phyloP scores from a whole-genome alignment of 176 grass and related monocot genomes.

The Triticum urartu region DNA sequence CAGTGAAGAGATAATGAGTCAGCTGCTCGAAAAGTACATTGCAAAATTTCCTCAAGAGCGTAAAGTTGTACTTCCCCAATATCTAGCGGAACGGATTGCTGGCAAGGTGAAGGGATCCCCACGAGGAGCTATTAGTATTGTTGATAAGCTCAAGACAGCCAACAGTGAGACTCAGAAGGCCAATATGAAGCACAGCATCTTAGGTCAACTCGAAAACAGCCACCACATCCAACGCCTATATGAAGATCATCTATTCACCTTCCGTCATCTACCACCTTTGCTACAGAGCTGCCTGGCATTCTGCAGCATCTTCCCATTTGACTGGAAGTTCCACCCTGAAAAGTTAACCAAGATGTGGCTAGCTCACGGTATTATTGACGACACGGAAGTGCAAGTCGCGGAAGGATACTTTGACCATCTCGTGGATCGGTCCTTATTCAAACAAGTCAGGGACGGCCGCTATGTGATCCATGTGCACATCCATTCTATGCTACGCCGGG shows the following conservation, averaged over 20 bases:
- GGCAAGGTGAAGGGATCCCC: neutral
- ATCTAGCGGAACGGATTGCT: neutral
- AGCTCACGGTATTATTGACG: neutral
- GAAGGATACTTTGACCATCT: neutral
- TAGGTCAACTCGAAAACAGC: no score
- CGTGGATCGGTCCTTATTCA: neutral
- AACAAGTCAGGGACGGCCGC: rapidly evolving
- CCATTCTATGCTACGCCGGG: neutral
- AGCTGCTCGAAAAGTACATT: neutral
- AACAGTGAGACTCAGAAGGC: no score
- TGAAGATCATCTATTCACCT: neutral
- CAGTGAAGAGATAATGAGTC: neutral
- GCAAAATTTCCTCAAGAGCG: neutral
- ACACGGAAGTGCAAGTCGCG: neutral
- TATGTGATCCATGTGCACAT: neutral
- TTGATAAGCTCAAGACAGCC: neutral
- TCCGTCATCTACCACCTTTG: neutral
- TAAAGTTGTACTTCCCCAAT: no score
- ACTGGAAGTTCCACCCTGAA: neutral
- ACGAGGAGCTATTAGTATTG: neutral
- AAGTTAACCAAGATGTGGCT: neutral
- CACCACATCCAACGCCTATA: no score
- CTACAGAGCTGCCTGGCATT: neutral
- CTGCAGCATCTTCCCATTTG: neutral
- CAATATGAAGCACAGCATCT: no score